Conservation (phyloP, 202 grass and related monocot genomes). For the Dendrocalamus latiflorus region DNA sequence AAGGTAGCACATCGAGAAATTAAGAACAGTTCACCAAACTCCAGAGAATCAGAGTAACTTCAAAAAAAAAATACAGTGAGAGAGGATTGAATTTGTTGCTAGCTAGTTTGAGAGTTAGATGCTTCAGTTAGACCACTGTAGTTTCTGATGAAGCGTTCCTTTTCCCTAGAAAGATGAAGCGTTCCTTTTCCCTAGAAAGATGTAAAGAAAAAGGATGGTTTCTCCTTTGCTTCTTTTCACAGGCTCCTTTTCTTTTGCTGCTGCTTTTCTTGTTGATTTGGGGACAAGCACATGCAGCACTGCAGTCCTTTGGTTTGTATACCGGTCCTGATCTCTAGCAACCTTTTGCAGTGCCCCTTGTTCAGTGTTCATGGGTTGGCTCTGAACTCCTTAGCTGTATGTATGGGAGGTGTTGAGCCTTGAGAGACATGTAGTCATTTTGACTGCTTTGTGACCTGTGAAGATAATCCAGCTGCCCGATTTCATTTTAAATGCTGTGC, state of each 20-base stretch:
- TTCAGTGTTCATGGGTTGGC: neutral
- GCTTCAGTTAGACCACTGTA: constrained; percentile 37
- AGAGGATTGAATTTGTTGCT: constrained; percentile 22
- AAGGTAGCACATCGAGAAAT: constrained; percentile 31
- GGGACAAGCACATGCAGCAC: constrained; percentile 36
- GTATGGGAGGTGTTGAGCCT: constrained; percentile 1
- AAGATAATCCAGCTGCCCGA: no score
- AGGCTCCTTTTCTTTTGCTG: constrained; percentile 27
- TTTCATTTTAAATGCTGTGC: no score
- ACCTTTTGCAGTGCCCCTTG: constrained; percentile 21
- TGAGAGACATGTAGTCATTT: constrained; percentile 30
- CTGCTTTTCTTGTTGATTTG: constrained; percentile 18
- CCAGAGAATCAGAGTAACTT: neutral
- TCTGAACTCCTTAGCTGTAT: constrained; percentile 10
- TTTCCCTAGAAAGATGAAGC: no score
- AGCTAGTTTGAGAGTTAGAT: constrained; percentile 33
- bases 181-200: constrained; percentile 35
- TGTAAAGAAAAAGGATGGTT: constrained; percentile 50
- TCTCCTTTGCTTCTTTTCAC: constrained; percentile 47
- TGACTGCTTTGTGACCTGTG: constrained; percentile 44
- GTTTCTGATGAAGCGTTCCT: constrained; percentile 26
- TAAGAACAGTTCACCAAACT: neutral
- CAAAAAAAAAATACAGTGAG: neutral
- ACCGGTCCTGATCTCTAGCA: constrained; percentile 12
- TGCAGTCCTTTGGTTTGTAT: constrained; percentile 16